Evolutionary conservation across 169 alveolate species (phyloP), one percentile per base, ranked within the genome.

Genomic region (Eimeria acervulina): DNA sequence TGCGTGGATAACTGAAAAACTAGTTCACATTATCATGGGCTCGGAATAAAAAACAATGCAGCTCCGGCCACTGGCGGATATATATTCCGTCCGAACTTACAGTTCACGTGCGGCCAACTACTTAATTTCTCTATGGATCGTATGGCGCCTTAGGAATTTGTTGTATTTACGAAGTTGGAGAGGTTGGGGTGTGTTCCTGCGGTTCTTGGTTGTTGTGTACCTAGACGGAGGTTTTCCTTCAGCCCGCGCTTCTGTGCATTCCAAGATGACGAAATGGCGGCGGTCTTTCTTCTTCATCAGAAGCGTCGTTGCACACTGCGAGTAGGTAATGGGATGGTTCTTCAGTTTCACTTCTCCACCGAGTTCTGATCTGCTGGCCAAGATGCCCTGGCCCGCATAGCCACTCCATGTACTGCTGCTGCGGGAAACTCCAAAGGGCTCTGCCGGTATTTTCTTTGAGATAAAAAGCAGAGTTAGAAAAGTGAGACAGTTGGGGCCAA

Each of bases 201-300:
- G 76, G 84, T 95, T 95, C 87, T 95, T 95, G n/a, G 97, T 78
- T 38, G 97, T 95, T 42, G 90, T 83, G 76, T 95, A 95, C 38
- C 97, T 74, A 47, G 97, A 95, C 4, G 97, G 97, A 17, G 95
- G 95, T 61, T 51, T 90, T 91, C 96, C 96, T 51, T 89, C 87
- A 3, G 97, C 97, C 66, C 97, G 93, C 55, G 97, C 97, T 89
- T 95, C 97, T 5, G 97, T 95, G 94, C 97, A 95, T 44, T 95
- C 97, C 94, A 95, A 76, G 28, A 95, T 61, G 38, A 95, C 96
- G 44, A 51, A 47, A 38, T 15, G 61, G n/a, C 97, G 52, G n/a
- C 95, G 95, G 2, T 80, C 95, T 40, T 95, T 95, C 90, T 95
- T 95, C 95, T 90, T 95, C 95, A 90, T 90, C 4, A 68, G 63